These are phyloP conservation scores for Arachis monticola DNA, from an alignment of 331 rosid genomes.

Conservation along the genomic window DNA sequence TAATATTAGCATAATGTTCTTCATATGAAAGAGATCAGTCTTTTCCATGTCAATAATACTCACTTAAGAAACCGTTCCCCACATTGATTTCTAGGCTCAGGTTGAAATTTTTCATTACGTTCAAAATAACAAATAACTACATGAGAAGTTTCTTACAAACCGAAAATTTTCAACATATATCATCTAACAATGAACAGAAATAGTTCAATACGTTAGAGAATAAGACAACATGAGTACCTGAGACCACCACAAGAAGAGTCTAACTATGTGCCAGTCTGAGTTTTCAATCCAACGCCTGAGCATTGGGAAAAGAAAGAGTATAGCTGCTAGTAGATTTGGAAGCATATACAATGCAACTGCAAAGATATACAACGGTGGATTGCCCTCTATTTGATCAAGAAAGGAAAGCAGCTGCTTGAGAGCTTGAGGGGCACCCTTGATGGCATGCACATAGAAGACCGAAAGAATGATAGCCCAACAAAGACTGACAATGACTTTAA, in stretches of 20 bases:
- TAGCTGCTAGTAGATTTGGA: constrained; percentile 82
- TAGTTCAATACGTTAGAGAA: constrained; percentile 21
- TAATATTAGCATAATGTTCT: no score
- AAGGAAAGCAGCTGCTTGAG: constrained; percentile 61
- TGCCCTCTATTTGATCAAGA: constrained; percentile 59
- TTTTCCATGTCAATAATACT: no score
- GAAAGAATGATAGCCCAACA: constrained; percentile 90
- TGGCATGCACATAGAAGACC: constrained; percentile 66
- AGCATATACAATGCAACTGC: constrained; percentile 80
- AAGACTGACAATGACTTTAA: constrained; percentile 76
- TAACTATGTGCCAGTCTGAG: constrained; percentile 93
- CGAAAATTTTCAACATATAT: constrained; percentile 12
- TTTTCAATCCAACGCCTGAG: constrained; percentile 98
- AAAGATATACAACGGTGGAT: constrained; percentile 77
- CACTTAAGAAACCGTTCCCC: constrained; percentile 26
- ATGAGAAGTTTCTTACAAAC: constrained; percentile 19
- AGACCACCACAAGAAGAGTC: constrained; percentile 98
- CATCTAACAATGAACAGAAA: constrained; percentile 15
- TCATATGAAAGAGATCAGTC: no score
- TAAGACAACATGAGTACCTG: constrained; percentile 66
- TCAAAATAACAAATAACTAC: constrained; percentile 13
- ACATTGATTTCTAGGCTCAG: constrained; percentile 12
- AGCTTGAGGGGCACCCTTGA: constrained; percentile 48
- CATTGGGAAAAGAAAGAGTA: constrained; percentile 89
- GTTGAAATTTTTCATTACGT: constrained; percentile 25